These are phyloP conservation scores for Fusarium sp. DNA, from an alignment of 2,329 filamentous ascomycete genomes.

Conservation along the genomic window DNA sequence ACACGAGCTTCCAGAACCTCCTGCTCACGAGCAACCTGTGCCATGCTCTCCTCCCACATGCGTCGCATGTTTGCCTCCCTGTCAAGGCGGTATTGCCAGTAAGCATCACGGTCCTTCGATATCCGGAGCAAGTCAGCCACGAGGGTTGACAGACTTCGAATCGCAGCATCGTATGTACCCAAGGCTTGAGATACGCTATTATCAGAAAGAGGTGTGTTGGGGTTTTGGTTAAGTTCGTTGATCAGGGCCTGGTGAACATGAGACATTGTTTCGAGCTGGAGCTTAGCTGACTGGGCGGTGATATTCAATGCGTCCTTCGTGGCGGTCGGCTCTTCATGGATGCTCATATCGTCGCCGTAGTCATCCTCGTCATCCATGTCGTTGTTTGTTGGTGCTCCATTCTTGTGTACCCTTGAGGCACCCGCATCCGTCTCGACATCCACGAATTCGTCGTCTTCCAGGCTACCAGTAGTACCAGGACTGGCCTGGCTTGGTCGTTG, in stretches of 20 bases:
- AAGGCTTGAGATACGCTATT: slow-evolving; percentile 80
- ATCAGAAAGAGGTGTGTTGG: slow-evolving; percentile 79
- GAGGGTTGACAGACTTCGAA: slow-evolving; percentile 85
- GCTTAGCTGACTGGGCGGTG: slow-evolving; percentile 91
- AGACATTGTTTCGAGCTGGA: slow-evolving; percentile 91
- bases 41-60: slow-evolving; percentile 99
- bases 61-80: slow-evolving; percentile 90
- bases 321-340: slow-evolving; percentile 75
- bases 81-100: slow-evolving; percentile 96
- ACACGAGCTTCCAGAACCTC: slow-evolving; percentile 89
- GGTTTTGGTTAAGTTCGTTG: slow-evolving; percentile 72
- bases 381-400: slow-evolving; percentile 51
- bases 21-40: slow-evolving; percentile 92
- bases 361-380: slow-evolving; percentile 79
- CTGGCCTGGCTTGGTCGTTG: slow-evolving; percentile 53
- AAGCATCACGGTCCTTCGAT: slow-evolving; percentile 91
- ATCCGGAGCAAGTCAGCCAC: slow-evolving; percentile 91
- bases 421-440: slow-evolving; percentile 61
- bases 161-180: slow-evolving; percentile 86
- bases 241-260: slow-evolving; percentile 87
- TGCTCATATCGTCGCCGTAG: slow-evolving; percentile 78
- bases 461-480: slow-evolving; percentile 60
- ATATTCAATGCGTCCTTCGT: slow-evolving; percentile 97
- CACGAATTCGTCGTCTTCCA: slow-evolving; percentile 64
- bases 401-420: slow-evolving; percentile 51